These are phyloP conservation scores for Tetracladium maxilliforme DNA, from an alignment of 2,329 filamentous ascomycete genomes.

Conservation along the genomic window DNA sequence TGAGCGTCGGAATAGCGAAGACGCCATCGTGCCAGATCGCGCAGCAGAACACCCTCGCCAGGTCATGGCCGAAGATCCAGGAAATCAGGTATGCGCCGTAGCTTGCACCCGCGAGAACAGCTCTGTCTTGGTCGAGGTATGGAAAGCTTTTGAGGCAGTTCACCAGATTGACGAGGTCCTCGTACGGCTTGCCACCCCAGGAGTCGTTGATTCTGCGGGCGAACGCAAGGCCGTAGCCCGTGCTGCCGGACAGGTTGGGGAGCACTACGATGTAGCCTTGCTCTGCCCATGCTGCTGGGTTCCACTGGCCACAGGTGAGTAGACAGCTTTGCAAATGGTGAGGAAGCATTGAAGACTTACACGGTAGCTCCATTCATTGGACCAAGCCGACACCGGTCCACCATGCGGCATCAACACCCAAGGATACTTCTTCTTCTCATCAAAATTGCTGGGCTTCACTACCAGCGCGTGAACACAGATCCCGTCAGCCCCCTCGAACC, in stretches of 20 bases:
- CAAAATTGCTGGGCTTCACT: slow-evolving; percentile 52
- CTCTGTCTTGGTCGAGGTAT: slow-evolving; percentile 53
- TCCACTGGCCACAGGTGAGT: no score
- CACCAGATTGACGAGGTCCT: slow-evolving; percentile 67
- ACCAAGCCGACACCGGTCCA: slow-evolving; percentile 65
- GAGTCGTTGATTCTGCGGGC: slow-evolving; percentile 63
- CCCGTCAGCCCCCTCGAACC: slow-evolving; percentile 47
- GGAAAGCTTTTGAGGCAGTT: slow-evolving; percentile 54
- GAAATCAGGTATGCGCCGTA: slow-evolving; percentile 73
- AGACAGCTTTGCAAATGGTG: no score
- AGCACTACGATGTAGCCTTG: slow-evolving; percentile 74
- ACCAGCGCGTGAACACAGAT: slow-evolving; percentile 59
- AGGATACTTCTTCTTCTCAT: slow-evolving; percentile 59
- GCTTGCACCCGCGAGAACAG: slow-evolving; percentile 61
- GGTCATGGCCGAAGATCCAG: slow-evolving; percentile 79
- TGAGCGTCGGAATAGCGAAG: slow-evolving; percentile 57
- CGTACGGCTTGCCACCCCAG: slow-evolving; percentile 77
- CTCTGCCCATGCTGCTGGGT: slow-evolving; percentile 79
- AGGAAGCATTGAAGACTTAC: no score
- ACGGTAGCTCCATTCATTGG: slow-evolving; percentile 62
- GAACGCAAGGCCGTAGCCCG: slow-evolving; percentile 67
- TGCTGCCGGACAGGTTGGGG: slow-evolving; percentile 73
- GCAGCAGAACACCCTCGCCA: slow-evolving; percentile 76
- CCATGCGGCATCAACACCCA: slow-evolving; percentile 71
- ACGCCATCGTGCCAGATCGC: slow-evolving; percentile 82